These are phyloP conservation scores for Pseudogymnoascus sp. DNA, from an alignment of 2,329 filamentous ascomycete species.

Conservation along the genomic window DNA sequence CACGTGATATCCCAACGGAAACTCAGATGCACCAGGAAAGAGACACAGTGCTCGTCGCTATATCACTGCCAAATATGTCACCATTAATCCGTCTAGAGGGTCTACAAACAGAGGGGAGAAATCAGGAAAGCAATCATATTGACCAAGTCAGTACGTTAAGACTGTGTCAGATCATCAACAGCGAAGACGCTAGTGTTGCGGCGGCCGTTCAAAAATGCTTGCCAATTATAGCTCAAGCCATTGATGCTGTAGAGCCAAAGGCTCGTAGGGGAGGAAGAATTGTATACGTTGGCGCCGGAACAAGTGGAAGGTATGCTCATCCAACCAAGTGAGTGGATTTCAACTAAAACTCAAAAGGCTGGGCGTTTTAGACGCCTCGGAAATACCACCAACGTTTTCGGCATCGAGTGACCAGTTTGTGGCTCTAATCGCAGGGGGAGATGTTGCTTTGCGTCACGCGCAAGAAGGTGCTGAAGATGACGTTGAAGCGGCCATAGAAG, in stretches of 20 bases:
- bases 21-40: neutral
- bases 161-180: conserved; percentile 32
- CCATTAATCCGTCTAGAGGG: conserved; percentile 17
- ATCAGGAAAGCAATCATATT: conserved; percentile 28
- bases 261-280: conserved; percentile 30
- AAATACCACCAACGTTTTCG: conserved; percentile 35
- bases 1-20: neutral
- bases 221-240: conserved; percentile 27
- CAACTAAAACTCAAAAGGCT: conserved; percentile 22
- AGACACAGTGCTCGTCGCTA: neutral
- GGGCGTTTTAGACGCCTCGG: conserved; percentile 34
- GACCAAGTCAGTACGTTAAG: conserved; percentile 31
- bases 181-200: conserved; percentile 29
- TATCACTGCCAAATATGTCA: conserved; percentile 2
- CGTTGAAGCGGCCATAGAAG: conserved; percentile 22
- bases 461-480: conserved; percentile 36
- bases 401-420: conserved; percentile 32
- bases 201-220: conserved; percentile 26
- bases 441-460: conserved; percentile 32
- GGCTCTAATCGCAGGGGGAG: conserved; percentile 34
- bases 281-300: conserved; percentile 35
- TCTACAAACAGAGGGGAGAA: conserved; percentile 32
- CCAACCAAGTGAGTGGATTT: neutral
- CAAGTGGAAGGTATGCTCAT: conserved; percentile 31
- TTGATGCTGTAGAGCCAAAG: conserved; percentile 27